Base-by-base conservation (phyloP, 192 early-diverging fungal genomes). In the Backusella tarrabulga region DNA sequence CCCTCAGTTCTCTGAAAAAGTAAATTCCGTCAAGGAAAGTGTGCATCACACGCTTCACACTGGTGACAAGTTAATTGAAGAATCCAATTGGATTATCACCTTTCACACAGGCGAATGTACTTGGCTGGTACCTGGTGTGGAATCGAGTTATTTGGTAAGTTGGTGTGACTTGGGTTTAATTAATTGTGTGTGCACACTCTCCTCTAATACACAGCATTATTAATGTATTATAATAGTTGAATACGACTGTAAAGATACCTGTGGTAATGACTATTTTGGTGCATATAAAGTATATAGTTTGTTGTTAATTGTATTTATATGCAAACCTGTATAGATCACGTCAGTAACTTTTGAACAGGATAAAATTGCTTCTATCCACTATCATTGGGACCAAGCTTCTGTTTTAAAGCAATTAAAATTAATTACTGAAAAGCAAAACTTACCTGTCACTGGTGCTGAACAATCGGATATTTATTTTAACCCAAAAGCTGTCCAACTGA, bases 301-400 rank as follows among this genome's bases (percentile, higher is more conserved):
- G 50, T 6, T n/a, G 50, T 21, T 23, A 21, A 56, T 21, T 23
- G 54, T 9, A 19, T 56, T 1, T 3, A 4, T 74, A 26, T 32
- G 32, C 32, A 32, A 32, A 32, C 32, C 2, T 32, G 32, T n/a
- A 34, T 69, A 82, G 81, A 69, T 78, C n/a, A 76, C 73, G 29
- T 79, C 81, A 8, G 81, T 69, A 34, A 54, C 11, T 3, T 82
- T 82, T 73, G 75, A 79, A n/a, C 60, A 72, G 7, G 34, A 74
- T 29, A 46, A 67, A 35, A 82, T 82, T 63, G 44, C 69, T 0
- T 46, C 38, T 17, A 54, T 82, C 68, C 73, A 74, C 4, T 36
- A 76, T 42, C 76, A 78, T 67, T 82, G 81, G 81, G 81, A 82
- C 23, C 81, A 82, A 67, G 81, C 76, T 14, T 73, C 67, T n/a